Base-by-base conservation (phyloP, 441 rosid genomes). In the Breynia disticha region DNA sequence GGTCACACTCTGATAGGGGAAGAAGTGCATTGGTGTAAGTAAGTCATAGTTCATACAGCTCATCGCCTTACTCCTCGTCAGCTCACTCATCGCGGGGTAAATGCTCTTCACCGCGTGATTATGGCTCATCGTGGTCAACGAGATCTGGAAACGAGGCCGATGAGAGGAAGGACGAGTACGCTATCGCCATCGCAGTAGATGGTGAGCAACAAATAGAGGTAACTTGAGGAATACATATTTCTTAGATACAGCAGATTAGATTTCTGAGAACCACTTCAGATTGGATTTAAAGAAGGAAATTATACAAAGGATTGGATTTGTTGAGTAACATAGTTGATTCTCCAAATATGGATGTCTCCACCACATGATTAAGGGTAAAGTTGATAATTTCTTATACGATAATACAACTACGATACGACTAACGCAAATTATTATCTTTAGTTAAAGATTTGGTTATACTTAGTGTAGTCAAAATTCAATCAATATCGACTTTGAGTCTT, bases 1-100 rank as follows among this genome's bases (percentile, higher is more conserved):
- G 80, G 69, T 77, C 78, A 7, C 46, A 51, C 48, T 64, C 76
- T 11, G 86, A 76, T 22, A 64, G 76, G 54, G 78, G 77, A 48
- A 66, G 74, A 60, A 71, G 76, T 60, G 59, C 72, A n/a, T 52
- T 62, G 55, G 61, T 24, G 11, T 59, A 65, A 45, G 76, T 18
- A 0, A 50, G 46, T 59, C 70, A 32, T 15, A 59, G 64, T 45
- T 50, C 63, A 16, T 54, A 60, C 56, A 46, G 62, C 60, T 63
- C 72, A 12, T 50, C 74, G 15, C 19, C 50, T 46, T 21, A 56
- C 55, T n/a, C n/a, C n/a, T n/a, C n/a, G n/a, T n/a, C n/a, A n/a
- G n/a, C n/a, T n/a, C n/a, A n/a, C n/a, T 47, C 56, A 3, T 42
- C 62, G 7, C 48, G 32, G 1, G 50, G 11, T n/a, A 62, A 63